Conservation (phyloP, 352 stramenopile species). For the Phytopythium helicoides region DNA sequence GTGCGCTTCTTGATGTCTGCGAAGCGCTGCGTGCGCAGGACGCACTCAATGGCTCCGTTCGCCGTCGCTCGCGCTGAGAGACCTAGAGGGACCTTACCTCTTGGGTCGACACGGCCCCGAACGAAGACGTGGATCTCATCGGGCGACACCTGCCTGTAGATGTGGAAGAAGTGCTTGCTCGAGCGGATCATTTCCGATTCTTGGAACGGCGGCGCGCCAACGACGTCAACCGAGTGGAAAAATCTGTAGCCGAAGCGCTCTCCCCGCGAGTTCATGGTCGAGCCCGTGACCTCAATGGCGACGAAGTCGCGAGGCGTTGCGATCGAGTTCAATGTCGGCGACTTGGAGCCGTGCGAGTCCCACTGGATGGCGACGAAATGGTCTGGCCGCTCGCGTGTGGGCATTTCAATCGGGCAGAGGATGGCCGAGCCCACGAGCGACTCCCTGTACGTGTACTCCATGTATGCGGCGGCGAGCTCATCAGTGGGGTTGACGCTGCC, state of each 20-base stretch:
- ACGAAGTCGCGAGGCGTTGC: slow-evolving; percentile 36
- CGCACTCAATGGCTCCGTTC: slow-evolving; percentile 1
- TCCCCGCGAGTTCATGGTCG: slow-evolving; percentile 5
- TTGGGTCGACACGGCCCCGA: not conserved
- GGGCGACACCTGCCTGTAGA: slow-evolving; percentile 4
- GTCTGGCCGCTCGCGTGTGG: not conserved
- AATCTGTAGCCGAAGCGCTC: slow-evolving; percentile 10
- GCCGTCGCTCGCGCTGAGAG: slow-evolving; percentile 1
- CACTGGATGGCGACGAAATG: not conserved
- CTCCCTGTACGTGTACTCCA: not conserved
- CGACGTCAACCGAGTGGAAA: slow-evolving; percentile 6
- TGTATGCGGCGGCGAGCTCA: not conserved
- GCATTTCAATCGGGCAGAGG: not conserved
- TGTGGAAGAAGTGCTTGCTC: not conserved
- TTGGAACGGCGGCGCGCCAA: not conserved
- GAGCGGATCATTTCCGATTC: not conserved
- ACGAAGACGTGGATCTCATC: slow-evolving; percentile 10
- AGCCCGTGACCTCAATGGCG: slow-evolving; percentile 40
- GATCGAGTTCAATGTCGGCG: not conserved
- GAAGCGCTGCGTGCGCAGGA: not conserved
- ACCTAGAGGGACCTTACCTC: not conserved
- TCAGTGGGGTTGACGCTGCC: not conserved
- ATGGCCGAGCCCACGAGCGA: not conserved
- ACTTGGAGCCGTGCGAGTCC: not conserved
- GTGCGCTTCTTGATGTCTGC: slow-evolving; percentile 5